phyloP scores from a whole-genome alignment of 2,329 filamentous ascomycete genomes.

The Fusarium mexicanum region DNA sequence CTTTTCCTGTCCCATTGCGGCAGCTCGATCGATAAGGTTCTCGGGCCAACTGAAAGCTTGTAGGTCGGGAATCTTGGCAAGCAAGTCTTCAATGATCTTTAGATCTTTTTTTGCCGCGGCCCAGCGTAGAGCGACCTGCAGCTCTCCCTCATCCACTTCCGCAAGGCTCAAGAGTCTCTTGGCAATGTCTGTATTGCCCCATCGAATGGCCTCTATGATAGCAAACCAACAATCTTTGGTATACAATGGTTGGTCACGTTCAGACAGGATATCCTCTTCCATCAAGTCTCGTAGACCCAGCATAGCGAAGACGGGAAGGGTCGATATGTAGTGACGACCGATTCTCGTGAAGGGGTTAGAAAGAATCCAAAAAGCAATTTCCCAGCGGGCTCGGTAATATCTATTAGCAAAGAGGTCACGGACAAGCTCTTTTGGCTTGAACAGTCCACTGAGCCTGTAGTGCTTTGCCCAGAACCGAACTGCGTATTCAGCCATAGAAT shows the following conservation, averaged over 20 bases:
- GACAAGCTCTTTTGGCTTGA: background rate
- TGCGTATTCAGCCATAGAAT: background rate
- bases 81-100: no score
- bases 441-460: background rate
- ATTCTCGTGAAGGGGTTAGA: background rate
- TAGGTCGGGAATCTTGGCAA: no score
- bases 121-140: no score
- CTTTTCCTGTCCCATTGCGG: no score
- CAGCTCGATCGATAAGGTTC: no score
- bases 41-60: no score
- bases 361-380: background rate
- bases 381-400: background rate
- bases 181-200: no score
- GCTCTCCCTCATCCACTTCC: no score
- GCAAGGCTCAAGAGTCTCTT: no score
- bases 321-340: background rate
- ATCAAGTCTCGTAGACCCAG: background rate
- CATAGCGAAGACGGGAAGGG: background rate
- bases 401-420: background rate
- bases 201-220: background rate
- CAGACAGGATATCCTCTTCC: no score
- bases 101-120: no score
- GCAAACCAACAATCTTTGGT: background rate
- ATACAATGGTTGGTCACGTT: no score
- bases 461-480: background rate